Conservation (phyloP, 164 flowering plant genomes). For the Houttuynia cordata region DNA sequence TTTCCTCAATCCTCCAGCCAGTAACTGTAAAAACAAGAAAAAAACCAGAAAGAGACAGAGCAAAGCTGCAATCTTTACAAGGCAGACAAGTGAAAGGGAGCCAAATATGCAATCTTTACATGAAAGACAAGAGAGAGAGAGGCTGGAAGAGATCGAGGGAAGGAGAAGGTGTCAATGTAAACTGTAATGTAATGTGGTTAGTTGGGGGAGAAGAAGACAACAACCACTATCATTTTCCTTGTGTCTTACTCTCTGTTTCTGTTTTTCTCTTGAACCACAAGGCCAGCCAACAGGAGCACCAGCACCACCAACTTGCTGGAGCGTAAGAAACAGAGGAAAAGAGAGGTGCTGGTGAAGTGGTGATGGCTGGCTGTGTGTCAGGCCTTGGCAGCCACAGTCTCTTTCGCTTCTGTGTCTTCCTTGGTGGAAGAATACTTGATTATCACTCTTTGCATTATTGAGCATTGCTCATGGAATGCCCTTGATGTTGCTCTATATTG, state of each 20-base stretch:
- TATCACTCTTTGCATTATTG: constrained; percentile 35
- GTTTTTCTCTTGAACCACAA: not conserved
- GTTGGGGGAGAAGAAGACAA: constrained; percentile 26
- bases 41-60: constrained; percentile 1
- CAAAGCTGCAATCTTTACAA: not conserved
- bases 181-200: constrained; percentile 1
- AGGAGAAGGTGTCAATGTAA: not conserved
- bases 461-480: constrained; percentile 12
- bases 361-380: no score
- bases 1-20: not conserved
- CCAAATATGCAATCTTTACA: not conserved
- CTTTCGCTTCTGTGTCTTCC: constrained; percentile 3
- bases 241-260: constrained; percentile 21
- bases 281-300: not conserved
- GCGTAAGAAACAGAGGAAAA: not conserved
- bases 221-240: constrained; percentile 61
- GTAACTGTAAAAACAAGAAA: not conserved
- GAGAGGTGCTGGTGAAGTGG: no score
- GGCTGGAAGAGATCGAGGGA: constrained; percentile 4
- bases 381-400: no score
- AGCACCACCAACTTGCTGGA: not conserved
- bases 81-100: constrained; percentile 3
- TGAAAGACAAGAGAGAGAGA: constrained; percentile 2
- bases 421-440: constrained; percentile 18
- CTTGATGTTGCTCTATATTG: constrained; percentile 1